Evolutionary conservation across 176 grass and related monocot species (phyloP).

Genomic region (Oryza longistaminata): DNA sequence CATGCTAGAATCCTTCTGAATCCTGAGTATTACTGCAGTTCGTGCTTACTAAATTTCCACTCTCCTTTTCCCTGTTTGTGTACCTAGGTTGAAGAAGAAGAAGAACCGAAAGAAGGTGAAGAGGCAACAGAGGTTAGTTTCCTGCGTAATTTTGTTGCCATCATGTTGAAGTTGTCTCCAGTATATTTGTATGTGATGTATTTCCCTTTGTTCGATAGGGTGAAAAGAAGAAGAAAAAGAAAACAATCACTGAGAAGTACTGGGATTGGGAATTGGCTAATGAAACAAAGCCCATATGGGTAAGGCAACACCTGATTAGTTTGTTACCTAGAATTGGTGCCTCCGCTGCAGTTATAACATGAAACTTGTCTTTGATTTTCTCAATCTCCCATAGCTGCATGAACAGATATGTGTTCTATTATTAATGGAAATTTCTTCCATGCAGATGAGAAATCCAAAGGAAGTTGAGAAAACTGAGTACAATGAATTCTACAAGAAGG

Average conservation of each 20-base stretch:
- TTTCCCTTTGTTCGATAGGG: constrained; percentile 33
- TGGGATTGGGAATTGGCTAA: constrained; percentile 93
- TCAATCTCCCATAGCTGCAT: neutral
- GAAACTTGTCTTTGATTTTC: neutral
- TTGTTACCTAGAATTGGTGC: neutral
- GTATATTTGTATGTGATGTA: neutral
- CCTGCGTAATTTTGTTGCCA: neutral
- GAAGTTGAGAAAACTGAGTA: constrained; percentile 70
- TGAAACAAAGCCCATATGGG: constrained; percentile 92
- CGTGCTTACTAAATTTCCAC: neutral
- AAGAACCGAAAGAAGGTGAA: constrained; percentile 72
- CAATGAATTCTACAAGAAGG: constrained; percentile 86
- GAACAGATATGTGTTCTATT: neutral
- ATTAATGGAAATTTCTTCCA: neutral
- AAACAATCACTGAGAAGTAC: constrained; percentile 81
- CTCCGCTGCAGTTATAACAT: neutral
- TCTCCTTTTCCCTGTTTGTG: constrained; percentile 6
- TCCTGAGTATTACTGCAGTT: neutral
- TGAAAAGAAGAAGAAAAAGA: constrained; percentile 70
- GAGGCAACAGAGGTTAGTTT: constrained; percentile 50
- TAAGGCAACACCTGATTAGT: constrained; percentile 25
- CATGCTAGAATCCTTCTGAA: neutral
- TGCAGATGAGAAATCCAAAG: constrained; percentile 78
- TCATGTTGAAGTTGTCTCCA: neutral
- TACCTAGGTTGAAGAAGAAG: constrained; percentile 65